phyloP scores from a whole-genome alignment of 495 filamentous ascomycete genomes.

The Apiosordaria backusii region DNA sequence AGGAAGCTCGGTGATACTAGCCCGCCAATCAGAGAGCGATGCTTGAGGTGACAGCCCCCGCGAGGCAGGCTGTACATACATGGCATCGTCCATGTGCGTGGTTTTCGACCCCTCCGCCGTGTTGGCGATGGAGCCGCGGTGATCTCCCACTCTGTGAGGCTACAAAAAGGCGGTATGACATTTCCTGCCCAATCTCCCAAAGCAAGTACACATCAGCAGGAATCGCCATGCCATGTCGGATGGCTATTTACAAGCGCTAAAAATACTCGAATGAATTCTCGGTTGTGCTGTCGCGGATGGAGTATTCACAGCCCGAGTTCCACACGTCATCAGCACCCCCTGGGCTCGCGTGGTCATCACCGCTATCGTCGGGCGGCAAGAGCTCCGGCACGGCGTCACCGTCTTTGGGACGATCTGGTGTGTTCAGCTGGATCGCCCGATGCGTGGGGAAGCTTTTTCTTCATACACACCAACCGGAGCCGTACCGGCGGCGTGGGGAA shows the following conservation, averaged over 20 bases:
- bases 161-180: neutral
- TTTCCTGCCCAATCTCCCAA: neutral
- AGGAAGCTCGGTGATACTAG: neutral
- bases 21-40: conserved; percentile 4
- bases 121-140: neutral
- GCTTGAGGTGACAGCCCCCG: neutral
- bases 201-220: neutral
- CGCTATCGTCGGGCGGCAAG: neutral
- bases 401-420: neutral
- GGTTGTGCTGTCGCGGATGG: neutral
- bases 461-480: conserved; percentile 2
- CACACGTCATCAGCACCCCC: neutral
- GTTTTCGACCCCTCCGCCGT: neutral
- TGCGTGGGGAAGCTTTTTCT: neutral
- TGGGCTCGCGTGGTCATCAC: neutral
- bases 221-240: no score
- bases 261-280: neutral
- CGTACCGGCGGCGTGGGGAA: conserved; percentile 3
- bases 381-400: neutral
- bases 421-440: neutral
- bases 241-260: neutral
- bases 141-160: neutral
- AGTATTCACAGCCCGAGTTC: neutral
- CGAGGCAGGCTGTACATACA: neutral
- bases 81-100: neutral